Conservation (phyloP, 2,329 filamentous ascomycete genomes). For the Cladosporium sp. region DNA sequence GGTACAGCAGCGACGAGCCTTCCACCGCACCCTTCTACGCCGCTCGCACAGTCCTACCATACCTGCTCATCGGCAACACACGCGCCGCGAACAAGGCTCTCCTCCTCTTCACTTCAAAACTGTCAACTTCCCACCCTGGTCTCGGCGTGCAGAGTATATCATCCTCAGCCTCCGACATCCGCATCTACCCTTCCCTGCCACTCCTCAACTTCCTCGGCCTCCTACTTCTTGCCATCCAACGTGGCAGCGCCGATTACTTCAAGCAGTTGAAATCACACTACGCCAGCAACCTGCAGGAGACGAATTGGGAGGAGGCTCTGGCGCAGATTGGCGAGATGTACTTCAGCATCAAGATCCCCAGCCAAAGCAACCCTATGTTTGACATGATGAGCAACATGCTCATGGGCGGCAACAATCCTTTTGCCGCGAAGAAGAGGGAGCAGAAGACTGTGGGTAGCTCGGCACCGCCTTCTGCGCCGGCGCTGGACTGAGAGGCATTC, state of each 20-base stretch:
- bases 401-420: constrained; percentile 68
- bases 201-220: constrained; percentile 91
- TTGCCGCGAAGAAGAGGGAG: constrained; percentile 47
- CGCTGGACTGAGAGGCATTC: constrained; percentile 31
- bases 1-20: constrained; percentile 87
- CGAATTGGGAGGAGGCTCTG: constrained; percentile 73
- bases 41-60: constrained; percentile 84
- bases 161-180: constrained; percentile 67
- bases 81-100: constrained; percentile 84
- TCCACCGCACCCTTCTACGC: constrained; percentile 86
- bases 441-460: constrained; percentile 52
- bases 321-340: constrained; percentile 94
- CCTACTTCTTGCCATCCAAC: constrained; percentile 79
- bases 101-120: constrained; percentile 70
- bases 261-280: constrained; percentile 83
- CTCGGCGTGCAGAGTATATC: constrained; percentile 82
- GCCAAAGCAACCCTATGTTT: constrained; percentile 87
- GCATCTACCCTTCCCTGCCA: constrained; percentile 88
- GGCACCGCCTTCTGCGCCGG: constrained; percentile 38
- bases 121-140: constrained; percentile 60
- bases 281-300: constrained; percentile 73
- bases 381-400: constrained; percentile 99
- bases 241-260: constrained; percentile 76
- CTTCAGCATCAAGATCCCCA: constrained; percentile 85
- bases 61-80: constrained; percentile 86